A percentile compares a stretch with the other conserved stretches of the same genome.
phyloP scores from a whole-genome alignment of 2,329 filamentous ascomycete genomes.

The Coleophoma crateriformis region DNA sequence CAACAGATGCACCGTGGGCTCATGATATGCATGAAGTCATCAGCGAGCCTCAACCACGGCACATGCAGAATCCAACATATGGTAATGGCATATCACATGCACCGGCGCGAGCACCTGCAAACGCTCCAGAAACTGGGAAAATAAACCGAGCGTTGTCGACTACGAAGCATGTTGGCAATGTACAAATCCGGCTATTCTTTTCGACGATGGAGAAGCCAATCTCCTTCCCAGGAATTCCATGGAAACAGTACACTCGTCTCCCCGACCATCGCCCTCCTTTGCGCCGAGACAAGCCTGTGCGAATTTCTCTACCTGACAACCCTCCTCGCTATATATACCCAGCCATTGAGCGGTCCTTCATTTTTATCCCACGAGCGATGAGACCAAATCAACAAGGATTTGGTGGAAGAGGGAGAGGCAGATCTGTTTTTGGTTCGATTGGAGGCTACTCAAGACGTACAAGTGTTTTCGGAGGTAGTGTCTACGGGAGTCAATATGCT shows the following conservation, averaged over 20 bases:
- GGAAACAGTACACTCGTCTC: conserved; percentile 88
- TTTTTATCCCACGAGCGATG: conserved; percentile 92
- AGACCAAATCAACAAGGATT: conserved; percentile 85
- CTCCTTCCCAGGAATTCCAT: conserved; percentile 67
- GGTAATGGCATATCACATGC: conserved; percentile 32
- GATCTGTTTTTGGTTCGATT: conserved; percentile 64
- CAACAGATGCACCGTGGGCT: conserved; percentile 73
- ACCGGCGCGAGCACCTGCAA: conserved; percentile 18
- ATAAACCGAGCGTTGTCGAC: conserved; percentile 78
- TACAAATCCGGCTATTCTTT: conserved; percentile 76
- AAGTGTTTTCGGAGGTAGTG: conserved; percentile 71
- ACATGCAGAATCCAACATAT: conserved; percentile 14
- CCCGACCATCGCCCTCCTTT: conserved; percentile 92
- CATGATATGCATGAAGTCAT: conserved; percentile 87
- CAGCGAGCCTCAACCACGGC: conserved; percentile 33
- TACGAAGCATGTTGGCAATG: conserved; percentile 77
- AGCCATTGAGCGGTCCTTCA: conserved; percentile 84
- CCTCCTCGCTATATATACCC: conserved; percentile 87
- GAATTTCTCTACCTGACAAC: conserved; percentile 80
- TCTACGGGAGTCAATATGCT: conserved; percentile 48
- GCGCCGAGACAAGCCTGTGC: conserved; percentile 91
- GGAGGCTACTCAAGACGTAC: conserved; percentile 70
- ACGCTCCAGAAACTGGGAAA: conserved; percentile 50
- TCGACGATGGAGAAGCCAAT: conserved; percentile 69
- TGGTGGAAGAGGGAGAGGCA: conserved; percentile 60